phyloP scores from a whole-genome alignment of 164 flowering plant species.

The Magnolia changhungtana region DNA sequence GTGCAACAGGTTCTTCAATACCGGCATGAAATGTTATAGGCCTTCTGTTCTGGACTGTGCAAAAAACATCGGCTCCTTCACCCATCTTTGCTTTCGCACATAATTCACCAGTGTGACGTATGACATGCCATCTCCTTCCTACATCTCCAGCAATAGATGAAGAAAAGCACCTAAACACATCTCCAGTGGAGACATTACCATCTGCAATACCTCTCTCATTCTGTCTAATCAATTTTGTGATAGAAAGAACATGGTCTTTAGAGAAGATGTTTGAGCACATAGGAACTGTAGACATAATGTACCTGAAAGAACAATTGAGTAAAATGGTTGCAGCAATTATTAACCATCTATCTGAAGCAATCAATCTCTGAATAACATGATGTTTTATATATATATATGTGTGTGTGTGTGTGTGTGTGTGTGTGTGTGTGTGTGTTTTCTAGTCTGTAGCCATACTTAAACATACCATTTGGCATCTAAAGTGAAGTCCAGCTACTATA shows the following conservation, averaged over 20 bases:
- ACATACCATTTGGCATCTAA: background rate
- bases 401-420: no score
- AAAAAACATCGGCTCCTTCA: conserved; percentile 6
- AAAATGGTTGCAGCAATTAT: conserved; percentile 2
- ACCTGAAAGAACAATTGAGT: conserved; percentile 16
- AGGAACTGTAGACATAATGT: conserved; percentile 37
- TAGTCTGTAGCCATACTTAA: background rate
- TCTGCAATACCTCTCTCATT: conserved; percentile 8
- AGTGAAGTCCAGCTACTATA: background rate
- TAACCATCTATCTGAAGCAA: background rate
- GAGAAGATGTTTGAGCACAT: conserved; percentile 27
- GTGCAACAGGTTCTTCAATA: background rate
- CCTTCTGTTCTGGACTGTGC: background rate
- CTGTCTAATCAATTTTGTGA: conserved; percentile 12
- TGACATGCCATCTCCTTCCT: conserved; percentile 13
- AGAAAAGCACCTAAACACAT: conserved; percentile 8
- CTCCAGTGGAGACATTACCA: conserved; percentile 7
- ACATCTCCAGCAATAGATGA: conserved; percentile 3
- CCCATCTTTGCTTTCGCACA: conserved; percentile 14
- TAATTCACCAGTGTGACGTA: conserved; percentile 5
- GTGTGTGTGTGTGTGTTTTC: background rate
- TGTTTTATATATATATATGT: no score
- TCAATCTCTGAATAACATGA: background rate
- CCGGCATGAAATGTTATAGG: conserved; percentile 6
- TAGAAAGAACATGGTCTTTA: conserved; percentile 19